phyloP scores from a whole-genome alignment of 1,139 yeast species.

The Pichia sp. region DNA sequence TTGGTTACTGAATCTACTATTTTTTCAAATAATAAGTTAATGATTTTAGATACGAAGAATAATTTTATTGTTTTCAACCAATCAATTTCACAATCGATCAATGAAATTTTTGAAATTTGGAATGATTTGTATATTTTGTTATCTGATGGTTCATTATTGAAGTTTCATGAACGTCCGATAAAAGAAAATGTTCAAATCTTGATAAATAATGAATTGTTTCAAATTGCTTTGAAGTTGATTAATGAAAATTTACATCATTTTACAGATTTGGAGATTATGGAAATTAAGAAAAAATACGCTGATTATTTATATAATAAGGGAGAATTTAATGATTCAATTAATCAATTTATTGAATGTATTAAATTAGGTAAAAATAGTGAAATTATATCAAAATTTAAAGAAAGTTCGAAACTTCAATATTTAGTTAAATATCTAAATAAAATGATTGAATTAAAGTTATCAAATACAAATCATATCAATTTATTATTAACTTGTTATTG shows the following conservation, averaged over 20 bases:
- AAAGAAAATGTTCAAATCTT: slow-evolving; percentile 65
- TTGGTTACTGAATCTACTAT: slow-evolving; percentile 24
- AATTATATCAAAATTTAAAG: slow-evolving; percentile 75
- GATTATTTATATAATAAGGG: slow-evolving; percentile 63
- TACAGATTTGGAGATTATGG: slow-evolving; percentile 36
- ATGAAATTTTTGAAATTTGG: slow-evolving; percentile 51
- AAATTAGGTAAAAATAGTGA: slow-evolving; percentile 55
- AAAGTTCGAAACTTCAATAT: slow-evolving; percentile 66
- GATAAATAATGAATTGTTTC: slow-evolving; percentile 62
- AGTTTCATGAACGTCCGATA: slow-evolving; percentile 59
- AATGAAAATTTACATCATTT: slow-evolving; percentile 26
- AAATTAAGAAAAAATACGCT: slow-evolving; percentile 63
- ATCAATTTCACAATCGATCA: slow-evolving; percentile 57
- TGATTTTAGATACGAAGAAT: slow-evolving; percentile 62
- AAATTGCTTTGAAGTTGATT: slow-evolving; percentile 70
- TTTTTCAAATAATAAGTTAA: slow-evolving; percentile 40
- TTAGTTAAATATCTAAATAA: slow-evolving; percentile 59
- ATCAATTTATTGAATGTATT: slow-evolving; percentile 52
- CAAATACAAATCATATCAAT: slow-evolving; percentile 77
- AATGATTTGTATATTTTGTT: slow-evolving; percentile 56
- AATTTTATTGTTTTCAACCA: slow-evolving; percentile 67
- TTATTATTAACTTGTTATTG: slow-evolving; percentile 77
- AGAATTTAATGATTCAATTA: slow-evolving; percentile 62
- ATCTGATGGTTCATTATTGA: slow-evolving; percentile 69
- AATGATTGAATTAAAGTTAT: slow-evolving; percentile 45